These are phyloP conservation scores for Chlamydomonas sp. DNA, from an alignment of 139 green algal genomes.

Conservation along the genomic window DNA sequence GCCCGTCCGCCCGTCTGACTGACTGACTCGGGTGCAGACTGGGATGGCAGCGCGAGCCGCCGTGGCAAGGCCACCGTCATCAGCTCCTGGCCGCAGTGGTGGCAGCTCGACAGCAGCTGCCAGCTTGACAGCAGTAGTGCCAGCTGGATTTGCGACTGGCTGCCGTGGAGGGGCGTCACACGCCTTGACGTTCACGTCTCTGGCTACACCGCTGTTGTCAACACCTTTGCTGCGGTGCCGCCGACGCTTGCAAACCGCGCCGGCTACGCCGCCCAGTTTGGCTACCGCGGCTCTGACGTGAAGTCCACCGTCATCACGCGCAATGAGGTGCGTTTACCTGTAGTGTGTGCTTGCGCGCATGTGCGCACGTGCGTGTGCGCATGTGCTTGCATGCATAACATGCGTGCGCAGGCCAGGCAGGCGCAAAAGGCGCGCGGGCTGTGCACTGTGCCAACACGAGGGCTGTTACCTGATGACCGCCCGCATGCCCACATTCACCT, in stretches of 20 bases:
- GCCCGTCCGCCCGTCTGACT: too few relatives aligned
- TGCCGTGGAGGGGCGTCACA: constrained; percentile 25
- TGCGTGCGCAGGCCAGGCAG: too few relatives aligned
- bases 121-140: constrained; percentile 5
- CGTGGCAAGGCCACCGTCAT: constrained; percentile 35
- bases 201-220: constrained; percentile 34
- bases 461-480: too few relatives aligned
- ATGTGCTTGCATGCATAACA: too few relatives aligned
- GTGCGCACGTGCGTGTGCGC: too few relatives aligned
- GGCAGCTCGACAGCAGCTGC: constrained; percentile 36
- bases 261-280: constrained; percentile 48
- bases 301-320: constrained; percentile 40
- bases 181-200: constrained; percentile 48
- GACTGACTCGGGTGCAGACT: too few relatives aligned
- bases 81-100: constrained; percentile 44
- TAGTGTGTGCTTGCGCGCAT: too few relatives aligned
- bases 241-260: constrained; percentile 14
- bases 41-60: constrained; percentile 35
- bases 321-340: constrained; percentile 41
- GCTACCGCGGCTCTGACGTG: constrained; percentile 10
- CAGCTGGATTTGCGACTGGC: constrained; percentile 37
- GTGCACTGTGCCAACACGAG: too few relatives aligned
- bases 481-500: too few relatives aligned
- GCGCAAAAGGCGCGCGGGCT: too few relatives aligned
- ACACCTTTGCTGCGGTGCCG: constrained; percentile 18